Evolutionary conservation across 2,329 filamentous ascomycete genomes (phyloP).

Genomic region (Colletotrichum lentis): DNA sequence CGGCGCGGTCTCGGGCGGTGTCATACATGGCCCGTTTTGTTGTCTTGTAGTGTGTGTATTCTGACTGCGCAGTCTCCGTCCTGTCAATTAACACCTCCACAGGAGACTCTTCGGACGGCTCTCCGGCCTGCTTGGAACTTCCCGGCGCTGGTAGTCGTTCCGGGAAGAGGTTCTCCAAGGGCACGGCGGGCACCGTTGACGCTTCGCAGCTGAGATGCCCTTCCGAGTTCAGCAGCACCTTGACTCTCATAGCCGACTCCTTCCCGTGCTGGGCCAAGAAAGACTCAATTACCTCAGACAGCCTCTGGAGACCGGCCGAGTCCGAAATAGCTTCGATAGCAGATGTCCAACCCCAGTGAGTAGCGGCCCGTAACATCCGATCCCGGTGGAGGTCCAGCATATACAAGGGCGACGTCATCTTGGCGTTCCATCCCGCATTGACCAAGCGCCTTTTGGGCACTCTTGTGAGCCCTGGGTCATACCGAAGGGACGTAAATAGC

Average conservation of each 20-base stretch:
- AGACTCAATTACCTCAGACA: conserved; percentile 47
- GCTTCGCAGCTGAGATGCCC: conserved; percentile 54
- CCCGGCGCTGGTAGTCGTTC: conserved; percentile 58
- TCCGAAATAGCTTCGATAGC: conserved; percentile 58
- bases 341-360: conserved; percentile 62
- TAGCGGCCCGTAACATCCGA: conserved; percentile 73
- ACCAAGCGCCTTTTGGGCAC: conserved; percentile 50
- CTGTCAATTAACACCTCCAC: conserved; percentile 58
- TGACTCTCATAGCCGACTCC: conserved; percentile 57
- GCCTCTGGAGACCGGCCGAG: conserved; percentile 52
- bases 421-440: conserved; percentile 62
- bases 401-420: conserved; percentile 71
- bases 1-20: conserved; percentile 68
- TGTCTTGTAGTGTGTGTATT: conserved; percentile 89
- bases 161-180: conserved; percentile 66
- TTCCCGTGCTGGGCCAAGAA: conserved; percentile 46
- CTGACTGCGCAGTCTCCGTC: conserved; percentile 54
- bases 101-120: conserved; percentile 43
- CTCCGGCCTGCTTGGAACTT: conserved; percentile 41
- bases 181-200: conserved; percentile 44
- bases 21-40: conserved; percentile 78
- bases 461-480: conserved; percentile 66
- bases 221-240: conserved; percentile 61
- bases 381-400: conserved; percentile 82
- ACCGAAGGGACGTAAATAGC: conserved; percentile 76